Base-by-base conservation (phyloP, 805 yeast genomes). In the Yamadazyma sp. region DNA sequence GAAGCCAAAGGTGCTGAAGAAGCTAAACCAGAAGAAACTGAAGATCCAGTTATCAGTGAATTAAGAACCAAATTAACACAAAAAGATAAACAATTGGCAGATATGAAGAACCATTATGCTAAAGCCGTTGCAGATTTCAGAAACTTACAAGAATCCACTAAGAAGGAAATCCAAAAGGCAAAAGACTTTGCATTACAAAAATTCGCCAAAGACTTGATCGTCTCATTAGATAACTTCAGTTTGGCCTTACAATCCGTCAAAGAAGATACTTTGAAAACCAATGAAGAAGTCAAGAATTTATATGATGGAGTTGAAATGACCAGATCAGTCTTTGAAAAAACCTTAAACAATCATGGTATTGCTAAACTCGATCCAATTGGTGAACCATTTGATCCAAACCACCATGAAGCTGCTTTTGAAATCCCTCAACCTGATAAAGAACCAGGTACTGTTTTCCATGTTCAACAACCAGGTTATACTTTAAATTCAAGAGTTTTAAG, bases 241-340 rank as follows among this genome's bases (percentile, higher is more conserved):
- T 85, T 89, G 51, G 96, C 96, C 7, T 69, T 89, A 49, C 66
- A 69, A 44, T 78, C 88, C 1, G 88, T 85, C 47, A 72, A 74
- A 48, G 77, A 73, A 46, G 86, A 81, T 31, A 75, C 79, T 20
- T 57, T 77, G 31, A 70, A 70, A 38, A 59, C 73, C 35, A 78
- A 80, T 50, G 62, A 66, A 38, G 93, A 82, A 55, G 75, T 89
- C 42, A 73, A 76, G 44, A 82, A 81, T 57, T 69, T 88, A 45
- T 82, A 80, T 58, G 93, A 87, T 23, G 97, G 97, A 56, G 89
- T 88, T 40, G 76, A 78, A 52, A 86, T 88, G 96, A 88, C 95
- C 36, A 82, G 83, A 68, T 78, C 76, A 48, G 79, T 89, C 23
- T 84, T 88, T 50, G 93, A 84, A 58, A 84, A 82, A 71, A 88